Evolutionary conservation across 306 rosid species (phyloP).

Genomic region (Astragalus membranaceus): DNA sequence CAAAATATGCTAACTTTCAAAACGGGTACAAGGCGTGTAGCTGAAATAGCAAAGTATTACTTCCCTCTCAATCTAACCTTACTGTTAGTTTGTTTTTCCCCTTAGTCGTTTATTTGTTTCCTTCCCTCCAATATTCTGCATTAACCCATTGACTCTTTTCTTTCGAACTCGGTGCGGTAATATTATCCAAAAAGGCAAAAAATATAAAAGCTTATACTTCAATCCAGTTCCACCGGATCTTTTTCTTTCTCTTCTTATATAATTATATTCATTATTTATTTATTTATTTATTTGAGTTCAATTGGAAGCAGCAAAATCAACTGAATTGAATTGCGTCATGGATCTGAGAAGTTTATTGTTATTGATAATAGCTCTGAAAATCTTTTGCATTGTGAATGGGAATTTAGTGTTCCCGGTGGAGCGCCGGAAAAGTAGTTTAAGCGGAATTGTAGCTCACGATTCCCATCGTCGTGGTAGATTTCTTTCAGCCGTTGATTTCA

Average conservation of each 20-base stretch:
- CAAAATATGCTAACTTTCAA: neutral
- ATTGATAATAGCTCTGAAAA: slow-evolving; percentile 15
- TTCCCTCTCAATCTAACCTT: neutral
- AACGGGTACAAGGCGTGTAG: slow-evolving; percentile 1
- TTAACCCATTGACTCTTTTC: slow-evolving; percentile 4
- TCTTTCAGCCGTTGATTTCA: slow-evolving; percentile 68
- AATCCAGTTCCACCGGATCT: neutral
- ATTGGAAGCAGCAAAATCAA: neutral
- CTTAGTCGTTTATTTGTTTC: neutral
- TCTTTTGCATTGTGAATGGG: slow-evolving; percentile 28
- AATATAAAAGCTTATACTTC: neutral
- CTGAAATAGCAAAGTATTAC: neutral
- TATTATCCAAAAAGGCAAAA: neutral
- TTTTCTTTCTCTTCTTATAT: neutral
- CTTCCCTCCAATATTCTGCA: neutral
- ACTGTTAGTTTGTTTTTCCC: neutral
- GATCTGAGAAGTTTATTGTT: slow-evolving; percentile 39
- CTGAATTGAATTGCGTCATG: slow-evolving; percentile 23
- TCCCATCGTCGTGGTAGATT: slow-evolving; percentile 59
- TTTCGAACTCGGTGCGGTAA: neutral
- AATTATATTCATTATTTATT: neutral
- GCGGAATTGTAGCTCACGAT: slow-evolving; percentile 60
- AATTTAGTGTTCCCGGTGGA: slow-evolving; percentile 60
- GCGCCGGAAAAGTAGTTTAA: slow-evolving; percentile 40
- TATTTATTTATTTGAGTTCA: neutral